Evolutionary conservation across 2,329 filamentous ascomycete species (phyloP), one percentile per base, ranked within the genome.

Genomic region (Huntiella moniliformis): DNA sequence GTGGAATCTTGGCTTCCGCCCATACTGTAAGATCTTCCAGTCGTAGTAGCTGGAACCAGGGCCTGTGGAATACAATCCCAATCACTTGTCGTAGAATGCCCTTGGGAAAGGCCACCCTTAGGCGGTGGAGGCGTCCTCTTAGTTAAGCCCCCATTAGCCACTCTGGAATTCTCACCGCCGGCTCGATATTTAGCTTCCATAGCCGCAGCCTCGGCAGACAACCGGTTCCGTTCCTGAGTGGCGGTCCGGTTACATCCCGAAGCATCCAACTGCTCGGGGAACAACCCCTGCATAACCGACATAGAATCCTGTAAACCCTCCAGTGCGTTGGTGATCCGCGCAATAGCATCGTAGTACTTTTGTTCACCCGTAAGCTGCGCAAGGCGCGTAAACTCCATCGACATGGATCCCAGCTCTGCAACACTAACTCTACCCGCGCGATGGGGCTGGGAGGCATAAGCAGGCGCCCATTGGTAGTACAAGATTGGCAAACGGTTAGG

Each of bases 401-500:
- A 79, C 51, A 95, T 65, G 8, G 82, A 83, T 2, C 81, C 87
- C 31, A 91, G 60, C 60, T 91, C 83, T n/a, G 75, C 75, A 31
- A 78, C 60, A 54, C 70, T 64, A n/a, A 72, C 71, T 42, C 57
- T 61, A 49, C 66, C 63, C 1, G 82, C 82, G 17, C 71, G 68
- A 53, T 77, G 79, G 5, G 77, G 73, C 52, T 77, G 70, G 3
- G 71, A 73, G 7, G 73, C 70, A 54, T 67, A 74, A 12, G 70
- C 62, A 52, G 79, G 82, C 54, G 74, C 72, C 83, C 82, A 94
- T 51, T 70, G 65, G 61, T 88, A 92, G 60, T 79, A 86, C 4
- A 85, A 70, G 4, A 84, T 63, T 2, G 88, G 87, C 83, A 96
- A 92, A 54, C 85, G 77, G 59, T 96, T 95, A 1, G 87, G 87